Conservation (phyloP, 306 rosid species). For the Trifolium dubium region DNA sequence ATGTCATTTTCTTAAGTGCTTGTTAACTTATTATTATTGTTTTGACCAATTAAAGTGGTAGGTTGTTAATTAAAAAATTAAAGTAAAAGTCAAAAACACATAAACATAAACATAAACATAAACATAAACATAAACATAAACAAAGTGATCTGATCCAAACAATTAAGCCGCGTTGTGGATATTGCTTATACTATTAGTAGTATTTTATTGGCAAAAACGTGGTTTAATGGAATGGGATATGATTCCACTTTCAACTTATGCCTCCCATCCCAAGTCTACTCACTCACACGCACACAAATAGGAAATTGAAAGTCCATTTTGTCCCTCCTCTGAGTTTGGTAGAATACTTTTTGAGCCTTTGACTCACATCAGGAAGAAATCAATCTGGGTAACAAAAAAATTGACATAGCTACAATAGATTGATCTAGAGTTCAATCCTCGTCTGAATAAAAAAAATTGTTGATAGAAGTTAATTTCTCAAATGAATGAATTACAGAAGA, state of each 20-base stretch:
- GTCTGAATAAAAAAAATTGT: too few species aligned
- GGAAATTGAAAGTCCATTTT: neutral
- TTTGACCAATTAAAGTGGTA: too few species aligned
- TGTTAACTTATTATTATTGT: neutral
- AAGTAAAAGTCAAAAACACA: constrained; percentile 25
- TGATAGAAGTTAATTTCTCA: too few species aligned
- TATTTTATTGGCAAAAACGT: constrained; percentile 31
- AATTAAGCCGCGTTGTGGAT: constrained; percentile 31
- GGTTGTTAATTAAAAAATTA: too few species aligned
- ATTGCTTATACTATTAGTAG: too few species aligned
- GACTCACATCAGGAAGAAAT: neutral
- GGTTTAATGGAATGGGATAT: constrained; percentile 33
- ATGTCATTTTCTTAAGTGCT: constrained; percentile 17
- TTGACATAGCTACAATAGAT: too few species aligned
- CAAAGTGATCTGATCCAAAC: neutral
- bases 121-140: constrained; percentile 16
- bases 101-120: constrained; percentile 20
- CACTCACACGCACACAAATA: neutral
- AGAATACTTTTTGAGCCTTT: neutral
- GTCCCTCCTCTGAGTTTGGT: constrained; percentile 25
- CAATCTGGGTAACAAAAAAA: too few species aligned
- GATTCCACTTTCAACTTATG: constrained; percentile 35
- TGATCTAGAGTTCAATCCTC: too few species aligned
- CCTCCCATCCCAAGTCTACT: neutral
- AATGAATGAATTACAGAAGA: too few species aligned